Evolutionary conservation across 1,284 basidiomycete genomes (phyloP).

Genomic region (Papiliotrema fonsecae): DNA sequence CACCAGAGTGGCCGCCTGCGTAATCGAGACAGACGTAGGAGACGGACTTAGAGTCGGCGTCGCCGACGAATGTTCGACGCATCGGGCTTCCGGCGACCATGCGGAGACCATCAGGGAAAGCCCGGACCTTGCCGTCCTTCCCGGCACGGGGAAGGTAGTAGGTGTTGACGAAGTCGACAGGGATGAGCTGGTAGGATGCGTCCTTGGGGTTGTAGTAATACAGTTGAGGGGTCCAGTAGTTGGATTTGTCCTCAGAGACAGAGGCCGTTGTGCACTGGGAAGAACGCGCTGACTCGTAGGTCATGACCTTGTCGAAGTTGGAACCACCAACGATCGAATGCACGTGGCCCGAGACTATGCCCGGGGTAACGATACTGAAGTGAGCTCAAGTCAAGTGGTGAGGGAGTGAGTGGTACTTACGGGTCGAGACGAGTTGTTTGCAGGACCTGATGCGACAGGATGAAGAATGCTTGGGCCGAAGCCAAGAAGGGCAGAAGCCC

Average conservation of each 20-base stretch:
- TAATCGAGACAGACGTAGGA: constrained; percentile 50
- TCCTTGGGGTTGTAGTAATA: constrained; percentile 47
- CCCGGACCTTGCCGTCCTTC: constrained; percentile 29
- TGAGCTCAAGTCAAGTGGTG: not conserved
- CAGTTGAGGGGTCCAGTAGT: constrained; percentile 51
- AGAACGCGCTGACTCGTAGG: constrained; percentile 30
- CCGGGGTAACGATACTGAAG: constrained; percentile 35
- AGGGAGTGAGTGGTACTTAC: constrained; percentile 20
- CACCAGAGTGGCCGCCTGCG: constrained; percentile 22
- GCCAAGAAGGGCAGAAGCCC: constrained; percentile 24
- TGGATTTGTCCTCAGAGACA: constrained; percentile 47
- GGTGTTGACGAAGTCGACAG: constrained; percentile 29
- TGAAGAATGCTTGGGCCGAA: constrained; percentile 37
- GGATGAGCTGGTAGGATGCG: constrained; percentile 36
- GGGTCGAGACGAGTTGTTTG: constrained; percentile 41
- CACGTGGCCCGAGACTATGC: constrained; percentile 33
- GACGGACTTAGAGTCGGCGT: constrained; percentile 35
- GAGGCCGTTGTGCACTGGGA: constrained; percentile 46
- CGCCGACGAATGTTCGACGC: constrained; percentile 26
- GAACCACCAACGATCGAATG: constrained; percentile 48
- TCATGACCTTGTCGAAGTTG: constrained; percentile 42
- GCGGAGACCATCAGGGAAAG: constrained; percentile 49
- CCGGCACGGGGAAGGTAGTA: constrained; percentile 44
- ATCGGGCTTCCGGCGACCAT: constrained; percentile 48
- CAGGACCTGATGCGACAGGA: constrained; percentile 36